These are phyloP conservation scores for Astrothelium subdiscretum DNA, from an alignment of 495 filamentous ascomycete genomes.

Conservation along the genomic window DNA sequence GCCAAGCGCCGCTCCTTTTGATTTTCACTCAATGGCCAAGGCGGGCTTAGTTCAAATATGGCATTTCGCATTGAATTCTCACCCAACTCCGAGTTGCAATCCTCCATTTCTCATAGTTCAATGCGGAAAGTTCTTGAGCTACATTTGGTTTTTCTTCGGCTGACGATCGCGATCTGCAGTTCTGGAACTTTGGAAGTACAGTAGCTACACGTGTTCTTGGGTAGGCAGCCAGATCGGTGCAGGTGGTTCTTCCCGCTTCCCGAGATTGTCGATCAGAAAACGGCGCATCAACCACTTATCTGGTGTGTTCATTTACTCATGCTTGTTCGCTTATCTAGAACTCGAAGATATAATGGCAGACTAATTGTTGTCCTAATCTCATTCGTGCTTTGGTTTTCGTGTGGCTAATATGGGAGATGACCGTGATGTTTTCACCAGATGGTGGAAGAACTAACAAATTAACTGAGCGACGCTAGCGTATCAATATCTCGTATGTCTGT, in stretches of 20 bases:
- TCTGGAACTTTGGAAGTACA: conserved; percentile 1
- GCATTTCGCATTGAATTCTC: not conserved
- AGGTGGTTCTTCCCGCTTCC: not conserved
- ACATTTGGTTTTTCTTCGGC: not conserved
- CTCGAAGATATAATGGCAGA: not conserved
- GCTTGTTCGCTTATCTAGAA: not conserved
- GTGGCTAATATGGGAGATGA: not conserved
- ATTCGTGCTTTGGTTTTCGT: not conserved
- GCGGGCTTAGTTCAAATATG: not conserved
- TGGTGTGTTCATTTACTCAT: not conserved
- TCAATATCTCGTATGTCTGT: too few species aligned
- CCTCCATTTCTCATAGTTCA: too few species aligned
- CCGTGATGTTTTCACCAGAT: not conserved
- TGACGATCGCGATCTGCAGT: not conserved
- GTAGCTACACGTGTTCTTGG: too few species aligned
- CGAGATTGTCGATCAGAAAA: not conserved
- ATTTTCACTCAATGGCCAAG: not conserved
- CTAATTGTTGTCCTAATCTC: not conserved
- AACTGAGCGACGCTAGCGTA: not conserved
- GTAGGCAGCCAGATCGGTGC: too few species aligned
- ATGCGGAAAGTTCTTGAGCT: not conserved
- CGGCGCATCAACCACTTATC: not conserved
- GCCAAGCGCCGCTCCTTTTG: not conserved
- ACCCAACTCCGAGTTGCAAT: too few species aligned
- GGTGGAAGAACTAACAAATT: not conserved